Evolutionary conservation across 352 stramenopile species (phyloP).

Genomic region (Proteromonas lacertae): DNA sequence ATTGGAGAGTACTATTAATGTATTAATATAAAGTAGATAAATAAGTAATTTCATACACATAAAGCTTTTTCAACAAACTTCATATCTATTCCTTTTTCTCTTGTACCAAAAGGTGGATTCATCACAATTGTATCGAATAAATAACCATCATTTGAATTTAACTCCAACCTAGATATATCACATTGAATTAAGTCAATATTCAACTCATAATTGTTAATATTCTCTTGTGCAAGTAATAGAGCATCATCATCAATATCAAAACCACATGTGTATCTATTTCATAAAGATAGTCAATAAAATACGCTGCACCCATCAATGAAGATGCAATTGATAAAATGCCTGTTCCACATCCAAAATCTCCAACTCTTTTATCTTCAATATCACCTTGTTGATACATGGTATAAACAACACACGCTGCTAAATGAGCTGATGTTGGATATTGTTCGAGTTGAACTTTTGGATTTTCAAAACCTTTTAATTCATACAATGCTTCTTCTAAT

Average conservation of each 20-base stretch:
- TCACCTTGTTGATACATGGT: conserved; percentile 5
- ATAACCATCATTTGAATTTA: background rate
- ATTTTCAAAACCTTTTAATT: conserved; percentile 5
- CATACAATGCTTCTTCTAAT: background rate
- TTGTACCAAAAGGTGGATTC: conserved; percentile 4
- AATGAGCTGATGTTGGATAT: conserved; percentile 10
- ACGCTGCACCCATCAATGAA: background rate
- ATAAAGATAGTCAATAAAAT: no score
- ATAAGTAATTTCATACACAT: background rate
- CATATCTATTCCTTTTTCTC: conserved; percentile 3
- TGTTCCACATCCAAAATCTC: conserved; percentile 9
- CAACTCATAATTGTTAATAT: conserved; percentile 1
- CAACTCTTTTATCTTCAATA: conserved; percentile 6
- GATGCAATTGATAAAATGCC: conserved; percentile 7
- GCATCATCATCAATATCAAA: conserved; percentile 4
- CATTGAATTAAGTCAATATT: no score
- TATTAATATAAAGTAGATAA: background rate
- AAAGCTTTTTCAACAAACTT: conserved; percentile 1
- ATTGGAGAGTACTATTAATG: background rate
- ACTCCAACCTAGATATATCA: background rate
- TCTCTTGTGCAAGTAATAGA: background rate
- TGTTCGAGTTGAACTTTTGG: conserved; percentile 11
- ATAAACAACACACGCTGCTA: conserved; percentile 7
- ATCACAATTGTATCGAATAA: conserved; percentile 2
- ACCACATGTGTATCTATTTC: no score